Conservation (phyloP, 192 early-diverging fungal genomes). For the Haplosporangium gracile region DNA sequence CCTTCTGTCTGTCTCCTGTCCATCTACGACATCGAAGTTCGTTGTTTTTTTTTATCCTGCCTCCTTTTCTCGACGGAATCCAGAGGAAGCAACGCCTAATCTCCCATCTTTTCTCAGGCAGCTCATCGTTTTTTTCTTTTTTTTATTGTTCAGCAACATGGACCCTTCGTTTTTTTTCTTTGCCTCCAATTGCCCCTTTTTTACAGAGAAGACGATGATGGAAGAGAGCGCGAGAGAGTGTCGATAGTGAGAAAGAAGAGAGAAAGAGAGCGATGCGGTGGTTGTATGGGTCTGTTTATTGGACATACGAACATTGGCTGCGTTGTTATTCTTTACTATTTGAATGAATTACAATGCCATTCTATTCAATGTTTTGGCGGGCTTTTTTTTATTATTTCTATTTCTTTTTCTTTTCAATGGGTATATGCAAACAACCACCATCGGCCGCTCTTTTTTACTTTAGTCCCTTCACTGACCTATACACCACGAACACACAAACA, state of each 20-base stretch:
- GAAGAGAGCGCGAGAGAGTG: not conserved
- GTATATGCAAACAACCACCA: not conserved
- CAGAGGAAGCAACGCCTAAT: not conserved
- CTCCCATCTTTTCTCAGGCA: not conserved
- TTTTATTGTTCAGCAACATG: not conserved
- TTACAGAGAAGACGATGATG: not conserved
- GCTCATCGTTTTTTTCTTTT: not conserved
- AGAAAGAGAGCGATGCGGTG: not conserved
- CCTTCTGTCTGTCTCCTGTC: conserved; percentile 7
- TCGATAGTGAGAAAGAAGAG: not conserved
- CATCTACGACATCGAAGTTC: not conserved
- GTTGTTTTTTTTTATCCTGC: not conserved
- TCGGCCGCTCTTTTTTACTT: not conserved
- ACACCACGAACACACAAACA: not conserved
- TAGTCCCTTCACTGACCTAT: not conserved
- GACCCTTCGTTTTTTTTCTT: not conserved
- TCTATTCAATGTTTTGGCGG: not conserved
- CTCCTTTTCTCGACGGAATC: not conserved
- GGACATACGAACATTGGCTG: not conserved
- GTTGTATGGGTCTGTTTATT: not conserved
- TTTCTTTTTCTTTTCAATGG: not conserved
- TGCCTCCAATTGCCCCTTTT: not conserved
- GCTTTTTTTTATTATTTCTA: not conserved
- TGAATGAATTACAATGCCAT: conserved; percentile 1
- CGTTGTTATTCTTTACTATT: not conserved